Conservation (phyloP, 2,329 filamentous ascomycete species). For the Pyrenochaeta sp. region DNA sequence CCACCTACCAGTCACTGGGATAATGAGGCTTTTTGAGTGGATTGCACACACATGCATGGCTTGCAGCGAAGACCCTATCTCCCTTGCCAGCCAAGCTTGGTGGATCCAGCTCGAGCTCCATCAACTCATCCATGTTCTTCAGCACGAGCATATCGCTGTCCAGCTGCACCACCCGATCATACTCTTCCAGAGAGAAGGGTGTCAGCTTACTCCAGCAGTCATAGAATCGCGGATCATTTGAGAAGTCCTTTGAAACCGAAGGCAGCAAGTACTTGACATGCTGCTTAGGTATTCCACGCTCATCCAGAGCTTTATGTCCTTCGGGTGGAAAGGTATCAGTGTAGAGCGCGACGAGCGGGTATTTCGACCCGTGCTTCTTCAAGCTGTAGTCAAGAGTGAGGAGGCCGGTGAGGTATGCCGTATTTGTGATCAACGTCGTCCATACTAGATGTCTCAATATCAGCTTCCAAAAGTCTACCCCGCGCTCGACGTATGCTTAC, state of each 20-base stretch:
- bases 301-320: conserved; percentile 73
- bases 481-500: conserved; percentile 23
- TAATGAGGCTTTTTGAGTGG: conserved; percentile 81
- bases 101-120: conserved; percentile 77
- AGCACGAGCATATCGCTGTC: conserved; percentile 88
- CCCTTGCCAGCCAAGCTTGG: conserved; percentile 61
- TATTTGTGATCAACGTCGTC: conserved; percentile 88
- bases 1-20: conserved; percentile 70
- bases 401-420: conserved; percentile 80
- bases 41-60: conserved; percentile 87
- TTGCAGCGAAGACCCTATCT: conserved; percentile 77
- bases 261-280: conserved; percentile 77
- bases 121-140: conserved; percentile 90
- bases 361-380: conserved; percentile 68
- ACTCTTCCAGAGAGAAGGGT: conserved; percentile 78
- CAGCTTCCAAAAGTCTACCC: no score
- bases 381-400: conserved; percentile 82
- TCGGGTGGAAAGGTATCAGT: conserved; percentile 75
- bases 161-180: conserved; percentile 80
- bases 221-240: conserved; percentile 82
- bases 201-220: conserved; percentile 90
- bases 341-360: conserved; percentile 83
- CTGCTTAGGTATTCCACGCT: conserved; percentile 73
- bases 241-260: conserved; percentile 69
- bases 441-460: no score